Base-by-base conservation (phyloP, 2,329 filamentous ascomycete genomes). In the Ascochyta rabiei region DNA sequence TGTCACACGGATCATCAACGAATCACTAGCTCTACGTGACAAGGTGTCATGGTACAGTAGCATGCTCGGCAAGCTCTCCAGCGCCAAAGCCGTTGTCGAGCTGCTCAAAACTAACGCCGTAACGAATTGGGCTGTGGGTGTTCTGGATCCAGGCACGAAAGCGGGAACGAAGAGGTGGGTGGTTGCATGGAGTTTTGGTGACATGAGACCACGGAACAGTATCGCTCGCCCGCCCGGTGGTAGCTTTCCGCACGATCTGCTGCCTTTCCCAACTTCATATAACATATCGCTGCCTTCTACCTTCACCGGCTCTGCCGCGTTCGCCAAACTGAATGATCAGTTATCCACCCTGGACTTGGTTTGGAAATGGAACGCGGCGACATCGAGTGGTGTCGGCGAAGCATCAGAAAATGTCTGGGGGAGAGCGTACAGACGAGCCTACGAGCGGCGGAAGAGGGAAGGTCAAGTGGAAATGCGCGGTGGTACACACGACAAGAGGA, bases 31-130 rank as follows among this genome's bases (percentile, higher is more conserved):
- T 0, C 76, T 91, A 1, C 77, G 79, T 16, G 79, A 83, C 0
- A 80, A 81, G 9, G 86, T 96, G 0, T 84, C 85, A 56, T 99
- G 95, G 95, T 98, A 95, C 74, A 95, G 89, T 1, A 87, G 87
- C 48, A 96, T 98, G 91, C 80, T 98, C 0, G 93, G 93, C 0
- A 96, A 96, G 67, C 79, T 90, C 26, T 82, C 83, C 0, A 93
- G 88, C 61, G 80, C 89, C 0, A 78, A 80, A 0, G 74, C 88
- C 0, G 77, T 96, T 0, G 80, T 86, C 6, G 80, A 81, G 46
- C 79, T 89, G 7, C 73, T 86, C 4, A 82, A 83, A 15, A 76
- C 81, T 2, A 70, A 81, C 9, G 79, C 77, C 0, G 82, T 96
- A 33, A 79, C 80, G 33, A 99, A 98, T 70, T 97, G 87, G 64